phyloP scores from a whole-genome alignment of 495 filamentous ascomycete species.

The Aspergillus baeticus region DNA sequence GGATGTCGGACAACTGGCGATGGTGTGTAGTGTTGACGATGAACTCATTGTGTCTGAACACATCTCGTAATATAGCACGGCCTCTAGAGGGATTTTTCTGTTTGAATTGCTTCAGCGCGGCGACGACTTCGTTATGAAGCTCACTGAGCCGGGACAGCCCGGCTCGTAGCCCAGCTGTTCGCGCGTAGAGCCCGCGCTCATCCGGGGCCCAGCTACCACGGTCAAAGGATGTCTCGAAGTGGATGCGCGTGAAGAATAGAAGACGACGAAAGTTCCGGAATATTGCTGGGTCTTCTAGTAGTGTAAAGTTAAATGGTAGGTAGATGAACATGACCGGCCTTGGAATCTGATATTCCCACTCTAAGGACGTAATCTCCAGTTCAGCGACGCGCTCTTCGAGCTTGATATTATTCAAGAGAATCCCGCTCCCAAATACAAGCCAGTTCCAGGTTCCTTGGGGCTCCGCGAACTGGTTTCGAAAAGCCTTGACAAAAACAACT shows the following conservation, averaged over 20 bases:
- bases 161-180: not conserved
- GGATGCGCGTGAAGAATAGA: slow-evolving; percentile 5
- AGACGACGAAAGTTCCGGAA: slow-evolving; percentile 8
- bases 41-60: not conserved
- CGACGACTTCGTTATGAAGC: slow-evolving; percentile 5
- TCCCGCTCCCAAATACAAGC: no score
- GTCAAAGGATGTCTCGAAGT: slow-evolving; percentile 10
- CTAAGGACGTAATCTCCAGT: no score
- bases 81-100: not conserved
- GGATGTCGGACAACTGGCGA: slow-evolving; percentile 9
- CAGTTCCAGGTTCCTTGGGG: no score
- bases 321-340: not conserved
- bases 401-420: no score
- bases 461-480: no score
- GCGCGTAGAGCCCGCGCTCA: not conserved
- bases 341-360: no score
- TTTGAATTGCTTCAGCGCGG: slow-evolving; percentile 5
- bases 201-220: not conserved
- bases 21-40: slow-evolving; percentile 6
- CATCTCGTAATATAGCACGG: not conserved
- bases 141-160: not conserved
- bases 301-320: not conserved
- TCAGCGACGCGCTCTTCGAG: no score
- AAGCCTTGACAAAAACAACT: no score
- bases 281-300: not conserved